phyloP scores from a whole-genome alignment of 2,329 filamentous ascomycete genomes.

The Bertia moriformis region DNA sequence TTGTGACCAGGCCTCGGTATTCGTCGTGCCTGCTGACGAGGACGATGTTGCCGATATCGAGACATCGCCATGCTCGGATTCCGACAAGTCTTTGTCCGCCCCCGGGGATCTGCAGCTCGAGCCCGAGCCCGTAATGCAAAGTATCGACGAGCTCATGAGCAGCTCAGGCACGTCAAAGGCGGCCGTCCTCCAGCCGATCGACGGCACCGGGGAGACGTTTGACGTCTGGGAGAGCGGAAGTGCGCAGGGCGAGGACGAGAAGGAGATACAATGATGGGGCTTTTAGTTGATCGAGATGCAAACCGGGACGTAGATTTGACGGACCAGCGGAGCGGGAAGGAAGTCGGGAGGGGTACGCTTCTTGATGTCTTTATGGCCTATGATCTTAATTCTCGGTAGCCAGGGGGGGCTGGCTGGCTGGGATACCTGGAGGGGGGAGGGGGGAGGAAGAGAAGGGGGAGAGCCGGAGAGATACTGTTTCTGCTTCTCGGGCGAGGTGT shows the following conservation, averaged over 20 bases:
- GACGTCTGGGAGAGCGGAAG: conserved; percentile 61
- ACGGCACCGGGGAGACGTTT: conserved; percentile 44
- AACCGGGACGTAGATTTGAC: too few species aligned
- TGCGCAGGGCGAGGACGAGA: conserved; percentile 38
- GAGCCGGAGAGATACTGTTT: too few species aligned
- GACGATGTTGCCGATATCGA: conserved; percentile 16
- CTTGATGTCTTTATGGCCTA: too few species aligned
- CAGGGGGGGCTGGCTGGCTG: too few species aligned
- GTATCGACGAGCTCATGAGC: conserved; percentile 22
- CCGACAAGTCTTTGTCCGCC: background rate
- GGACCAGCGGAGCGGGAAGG: too few species aligned
- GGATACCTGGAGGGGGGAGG: too few species aligned
- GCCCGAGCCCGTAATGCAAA: conserved; percentile 14
- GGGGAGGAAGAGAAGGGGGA: too few species aligned
- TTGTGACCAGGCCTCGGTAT: conserved; percentile 45
- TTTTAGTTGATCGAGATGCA: too few species aligned
- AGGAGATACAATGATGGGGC: background rate
- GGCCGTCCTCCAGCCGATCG: conserved; percentile 35
- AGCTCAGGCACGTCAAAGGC: conserved; percentile 22
- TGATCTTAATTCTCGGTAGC: too few species aligned
- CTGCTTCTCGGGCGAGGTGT: too few species aligned
- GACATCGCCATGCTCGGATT: conserved; percentile 5
- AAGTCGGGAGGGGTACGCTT: too few species aligned
- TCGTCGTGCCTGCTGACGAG: conserved; percentile 48
- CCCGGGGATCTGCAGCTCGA: conserved; percentile 7